phyloP scores from a whole-genome alignment of 352 stramenopile species.

The Globisporangium cederbergense region DNA sequence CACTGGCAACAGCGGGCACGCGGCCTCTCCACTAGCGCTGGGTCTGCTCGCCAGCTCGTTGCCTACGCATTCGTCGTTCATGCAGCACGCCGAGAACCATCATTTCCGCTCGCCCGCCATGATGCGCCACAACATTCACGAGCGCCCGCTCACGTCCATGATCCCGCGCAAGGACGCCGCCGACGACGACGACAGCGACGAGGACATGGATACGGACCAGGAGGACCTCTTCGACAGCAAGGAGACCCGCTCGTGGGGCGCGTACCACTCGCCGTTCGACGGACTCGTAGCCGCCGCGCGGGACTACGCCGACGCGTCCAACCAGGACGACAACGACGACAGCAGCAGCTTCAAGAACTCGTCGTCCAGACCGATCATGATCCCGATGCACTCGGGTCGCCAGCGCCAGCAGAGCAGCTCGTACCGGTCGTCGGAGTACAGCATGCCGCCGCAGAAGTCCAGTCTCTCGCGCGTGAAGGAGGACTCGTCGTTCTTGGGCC shows the following conservation, averaged over 20 bases:
- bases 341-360: slow-evolving; percentile 18
- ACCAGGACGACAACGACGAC: slow-evolving; percentile 45
- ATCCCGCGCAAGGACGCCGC: slow-evolving; percentile 39
- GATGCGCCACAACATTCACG: slow-evolving; percentile 56
- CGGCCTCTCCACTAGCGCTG: slow-evolving; percentile 16
- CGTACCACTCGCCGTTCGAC: slow-evolving; percentile 61
- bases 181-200: slow-evolving; percentile 31
- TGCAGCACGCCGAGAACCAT: slow-evolving; percentile 27
- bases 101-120: slow-evolving; percentile 26
- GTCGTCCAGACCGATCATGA: slow-evolving; percentile 56
- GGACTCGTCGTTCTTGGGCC: slow-evolving; percentile 48
- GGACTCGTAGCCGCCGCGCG: slow-evolving; percentile 57
- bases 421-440: slow-evolving; percentile 25
- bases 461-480: slow-evolving; percentile 65
- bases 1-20: slow-evolving; percentile 36
- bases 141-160: slow-evolving; percentile 66
- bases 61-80: slow-evolving; percentile 45
- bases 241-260: slow-evolving; percentile 25
- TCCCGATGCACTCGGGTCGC: slow-evolving; percentile 38
- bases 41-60: slow-evolving; percentile 43
- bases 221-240: slow-evolving; percentile 44
- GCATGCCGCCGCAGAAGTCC: slow-evolving; percentile 43
- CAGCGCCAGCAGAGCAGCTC: slow-evolving; percentile 20
- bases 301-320: slow-evolving; percentile 31
- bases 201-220: slow-evolving; percentile 61